Evolutionary conservation across 2,329 filamentous ascomycete genomes (phyloP), one percentile per base, ranked within the genome.

Genomic region (Paraphaeosphaeria minitans): DNA sequence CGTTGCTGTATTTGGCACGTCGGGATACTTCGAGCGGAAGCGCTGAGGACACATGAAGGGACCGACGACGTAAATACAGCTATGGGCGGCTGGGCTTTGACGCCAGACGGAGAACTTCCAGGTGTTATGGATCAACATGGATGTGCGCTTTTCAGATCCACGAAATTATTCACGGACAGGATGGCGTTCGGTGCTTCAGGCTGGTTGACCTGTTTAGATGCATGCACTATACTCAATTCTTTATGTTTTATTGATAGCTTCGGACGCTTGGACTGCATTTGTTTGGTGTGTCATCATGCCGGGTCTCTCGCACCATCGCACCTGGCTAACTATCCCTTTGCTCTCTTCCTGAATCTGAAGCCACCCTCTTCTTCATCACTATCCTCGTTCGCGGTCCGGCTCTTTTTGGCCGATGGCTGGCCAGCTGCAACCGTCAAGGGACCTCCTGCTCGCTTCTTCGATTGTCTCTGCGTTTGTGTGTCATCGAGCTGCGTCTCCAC

Each of bases 21-120:
- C 91, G 75, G 86, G 89, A 60, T 99, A 88, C 80, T 99, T 99
- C 77, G 93, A 97, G 82, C 87, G 95, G 73, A 93, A 87, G 78
- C 87, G 93, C 50, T 75, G 53, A 27, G 7, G 45, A 31, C 46
- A 31, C n/a, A 21, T 27, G 6, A n/a, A 48, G 21, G 33, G 21
- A 29, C 29, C 13, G 22, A 19, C 22, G 16, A 22, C 7, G 53
- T 4, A 10, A 24, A 33, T 16, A n/a, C 41, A 33, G 53, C 31
- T 10, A 24, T 24, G 42, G 14, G 31, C 12, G 39, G 48, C 13
- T 50, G 22, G 7, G 37, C 39, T 50, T 14, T 22, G 33, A 53
- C 48, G 29, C 41, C 27, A 27, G 22, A 14, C 39, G 24, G 24
- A 16, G n/a, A 45, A 22, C 16, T 29, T 33, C 39, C 19, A 24